Conservation (phyloP, 306 rosid genomes). For the Acacia crassicarpa region DNA sequence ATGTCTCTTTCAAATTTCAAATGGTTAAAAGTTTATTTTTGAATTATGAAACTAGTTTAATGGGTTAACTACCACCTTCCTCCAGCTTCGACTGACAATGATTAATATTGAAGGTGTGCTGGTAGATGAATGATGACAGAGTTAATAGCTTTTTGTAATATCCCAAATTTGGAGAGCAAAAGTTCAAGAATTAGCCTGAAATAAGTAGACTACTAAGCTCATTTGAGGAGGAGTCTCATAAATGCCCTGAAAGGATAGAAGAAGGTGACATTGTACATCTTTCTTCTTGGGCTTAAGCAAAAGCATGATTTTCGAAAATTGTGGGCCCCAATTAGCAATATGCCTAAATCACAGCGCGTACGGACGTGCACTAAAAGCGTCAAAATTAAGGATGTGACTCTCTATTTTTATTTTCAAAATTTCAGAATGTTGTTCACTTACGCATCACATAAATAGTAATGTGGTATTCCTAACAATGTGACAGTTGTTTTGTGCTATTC, state of each 20-base stretch:
- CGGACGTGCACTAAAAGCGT: too few species aligned
- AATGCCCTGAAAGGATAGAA: too few species aligned
- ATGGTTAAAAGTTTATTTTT: background rate
- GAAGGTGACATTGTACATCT: too few species aligned
- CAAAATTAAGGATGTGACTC: too few species aligned
- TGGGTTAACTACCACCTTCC: background rate
- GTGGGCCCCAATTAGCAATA: too few species aligned
- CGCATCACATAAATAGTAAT: background rate
- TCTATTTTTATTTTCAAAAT: background rate
- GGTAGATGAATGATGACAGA: background rate
- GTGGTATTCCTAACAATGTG: background rate
- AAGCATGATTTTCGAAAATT: too few species aligned
- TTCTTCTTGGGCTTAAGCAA: too few species aligned
- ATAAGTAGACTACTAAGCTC: too few species aligned
- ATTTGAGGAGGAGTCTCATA: too few species aligned
- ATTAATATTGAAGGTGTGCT: background rate
- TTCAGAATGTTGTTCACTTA: background rate
- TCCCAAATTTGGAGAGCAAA: too few species aligned
- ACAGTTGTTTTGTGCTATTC: constrained; percentile 1
- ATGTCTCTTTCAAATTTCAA: background rate
- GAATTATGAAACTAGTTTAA: background rate
- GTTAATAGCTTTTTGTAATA: background rate
- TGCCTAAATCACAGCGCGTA: too few species aligned
- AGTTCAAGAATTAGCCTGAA: too few species aligned
- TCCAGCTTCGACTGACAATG: background rate